Conservation (phyloP, 306 rosid genomes). For the Vigna reflexopilosa region DNA sequence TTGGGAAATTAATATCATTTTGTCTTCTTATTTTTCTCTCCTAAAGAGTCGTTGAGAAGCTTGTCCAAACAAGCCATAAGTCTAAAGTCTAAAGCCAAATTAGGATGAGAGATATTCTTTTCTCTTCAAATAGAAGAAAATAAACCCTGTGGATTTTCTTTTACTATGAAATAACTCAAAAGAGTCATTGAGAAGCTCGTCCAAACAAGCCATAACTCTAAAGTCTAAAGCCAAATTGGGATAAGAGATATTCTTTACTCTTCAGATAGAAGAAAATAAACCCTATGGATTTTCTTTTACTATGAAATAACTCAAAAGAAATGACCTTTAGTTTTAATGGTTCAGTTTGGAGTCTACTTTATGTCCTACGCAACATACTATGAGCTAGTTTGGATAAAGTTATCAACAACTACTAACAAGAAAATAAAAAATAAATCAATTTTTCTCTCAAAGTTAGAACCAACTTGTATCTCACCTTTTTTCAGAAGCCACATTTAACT, state of each 20-base stretch:
- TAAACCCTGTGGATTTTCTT: neutral
- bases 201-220: neutral
- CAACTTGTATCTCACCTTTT: neutral
- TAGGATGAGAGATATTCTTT: constrained; percentile 23
- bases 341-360: neutral
- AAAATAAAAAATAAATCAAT: neutral
- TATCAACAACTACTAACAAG: neutral
- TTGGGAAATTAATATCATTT: too few relatives aligned
- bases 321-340: neutral
- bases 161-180: neutral
- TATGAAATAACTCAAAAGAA: neutral
- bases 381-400: neutral
- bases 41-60: too few relatives aligned
- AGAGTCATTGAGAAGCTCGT: too few relatives aligned
- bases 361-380: constrained; percentile 7
- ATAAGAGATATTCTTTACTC: constrained; percentile 12
- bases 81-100: neutral
- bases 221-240: neutral
- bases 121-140: constrained; percentile 17
- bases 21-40: too few relatives aligned
- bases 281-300: neutral
- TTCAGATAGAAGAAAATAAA: constrained; percentile 18
- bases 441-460: neutral
- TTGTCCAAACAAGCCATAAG: too few relatives aligned
- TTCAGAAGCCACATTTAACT: neutral